Percentiles rank a stretch among this genome's conserved stretches.
These are phyloP conservation scores for Epithele typhae DNA, from an alignment of 768 basidiomycete species.

Conservation along the genomic window DNA sequence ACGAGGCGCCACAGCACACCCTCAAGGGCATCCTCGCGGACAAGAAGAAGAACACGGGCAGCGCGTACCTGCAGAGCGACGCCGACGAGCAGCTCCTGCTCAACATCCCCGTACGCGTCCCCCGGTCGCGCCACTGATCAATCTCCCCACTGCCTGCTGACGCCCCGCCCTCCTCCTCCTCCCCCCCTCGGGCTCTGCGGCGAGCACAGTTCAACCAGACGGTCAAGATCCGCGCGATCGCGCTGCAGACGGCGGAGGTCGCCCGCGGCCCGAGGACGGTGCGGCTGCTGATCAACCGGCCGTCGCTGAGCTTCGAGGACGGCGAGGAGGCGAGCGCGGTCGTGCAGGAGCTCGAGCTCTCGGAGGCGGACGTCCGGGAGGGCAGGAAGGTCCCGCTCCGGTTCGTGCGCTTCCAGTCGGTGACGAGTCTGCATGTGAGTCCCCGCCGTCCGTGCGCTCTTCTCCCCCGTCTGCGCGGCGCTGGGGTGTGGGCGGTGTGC, in stretches of 20 bases:
- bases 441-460: neutral
- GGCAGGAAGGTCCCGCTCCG: conserved; percentile 50
- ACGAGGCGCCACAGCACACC: conserved; percentile 51
- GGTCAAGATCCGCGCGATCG: conserved; percentile 58
- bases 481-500: too few relatives aligned
- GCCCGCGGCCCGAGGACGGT: conserved; percentile 54
- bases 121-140: neutral
- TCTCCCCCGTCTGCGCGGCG: neutral
- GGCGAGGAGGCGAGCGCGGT: conserved; percentile 49
- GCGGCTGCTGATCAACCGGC: conserved; percentile 60
- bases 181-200: too few relatives aligned
- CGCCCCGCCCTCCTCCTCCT: too few relatives aligned
- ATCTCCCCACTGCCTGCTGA: neutral
- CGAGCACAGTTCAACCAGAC: conserved; percentile 62
- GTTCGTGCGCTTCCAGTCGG: conserved; percentile 66
- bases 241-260: conserved; percentile 37
- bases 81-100: conserved; percentile 70
- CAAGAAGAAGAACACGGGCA: conserved; percentile 41
- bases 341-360: conserved; percentile 54
- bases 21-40: conserved; percentile 45
- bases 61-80: conserved; percentile 57
- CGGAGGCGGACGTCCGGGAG: conserved; percentile 42
- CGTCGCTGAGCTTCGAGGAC: conserved; percentile 60
- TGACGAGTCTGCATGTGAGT: conserved; percentile 63
- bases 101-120: conserved; percentile 52